Conservation (phyloP, 2,329 filamentous ascomycete species). For the Aspergillus aculeatus region DNA sequence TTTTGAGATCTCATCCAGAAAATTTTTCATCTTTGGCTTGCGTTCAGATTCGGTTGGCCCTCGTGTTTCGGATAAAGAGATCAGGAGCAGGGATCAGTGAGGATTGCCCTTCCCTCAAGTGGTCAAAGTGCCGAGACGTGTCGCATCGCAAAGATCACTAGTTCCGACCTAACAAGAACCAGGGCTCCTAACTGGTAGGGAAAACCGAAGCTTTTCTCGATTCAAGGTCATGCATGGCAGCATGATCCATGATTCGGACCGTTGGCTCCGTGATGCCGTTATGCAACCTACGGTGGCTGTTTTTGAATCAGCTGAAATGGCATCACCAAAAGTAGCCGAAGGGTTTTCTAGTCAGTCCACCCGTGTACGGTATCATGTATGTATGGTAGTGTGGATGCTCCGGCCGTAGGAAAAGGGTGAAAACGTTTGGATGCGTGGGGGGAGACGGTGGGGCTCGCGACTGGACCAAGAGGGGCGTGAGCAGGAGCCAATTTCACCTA, state of each 20-base stretch:
- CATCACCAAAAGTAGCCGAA: neutral
- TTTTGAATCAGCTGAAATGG: neutral
- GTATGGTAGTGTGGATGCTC: neutral
- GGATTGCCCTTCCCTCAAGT: neutral
- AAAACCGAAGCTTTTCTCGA: slow-evolving; percentile 1
- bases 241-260: neutral
- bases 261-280: neutral
- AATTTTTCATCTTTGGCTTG: neutral
- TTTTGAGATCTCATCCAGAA: neutral
- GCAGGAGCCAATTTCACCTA: slow-evolving; percentile 4
- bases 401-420: slow-evolving; percentile 1
- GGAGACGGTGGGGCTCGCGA: slow-evolving; percentile 1
- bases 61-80: neutral
- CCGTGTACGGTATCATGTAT: neutral
- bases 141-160: neutral
- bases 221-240: neutral
- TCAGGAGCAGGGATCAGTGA: neutral
- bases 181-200: neutral
- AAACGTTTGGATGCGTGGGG: neutral
- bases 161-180: neutral
- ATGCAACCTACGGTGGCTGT: neutral
- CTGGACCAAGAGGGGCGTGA: slow-evolving; percentile 4
- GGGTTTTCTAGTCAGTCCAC: neutral
- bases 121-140: slow-evolving; percentile 2
- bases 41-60: neutral